Percentiles rank a stretch among this genome's conserved stretches.
Conservation (phyloP, 1,284 basidiomycete species). For the Naganishia albida region DNA sequence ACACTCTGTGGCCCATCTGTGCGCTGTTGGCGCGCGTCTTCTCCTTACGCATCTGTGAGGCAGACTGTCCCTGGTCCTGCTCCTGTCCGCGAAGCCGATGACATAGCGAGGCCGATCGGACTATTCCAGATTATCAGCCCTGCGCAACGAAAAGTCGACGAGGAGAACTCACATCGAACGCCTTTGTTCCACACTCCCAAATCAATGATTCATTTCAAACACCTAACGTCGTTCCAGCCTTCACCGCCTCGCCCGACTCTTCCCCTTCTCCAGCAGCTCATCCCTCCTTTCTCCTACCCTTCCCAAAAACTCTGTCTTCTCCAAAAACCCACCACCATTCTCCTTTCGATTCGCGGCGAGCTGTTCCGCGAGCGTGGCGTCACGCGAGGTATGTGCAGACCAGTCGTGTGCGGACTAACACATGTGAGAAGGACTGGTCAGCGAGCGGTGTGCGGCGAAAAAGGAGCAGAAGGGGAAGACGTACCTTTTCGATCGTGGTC, state of each 20-base stretch:
- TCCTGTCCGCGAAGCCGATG: too few species aligned
- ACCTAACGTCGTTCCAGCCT: too few species aligned
- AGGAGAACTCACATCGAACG: too few species aligned
- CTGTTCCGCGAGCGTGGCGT: constrained; percentile 41
- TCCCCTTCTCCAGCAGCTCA: not conserved
- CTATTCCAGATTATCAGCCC: too few species aligned
- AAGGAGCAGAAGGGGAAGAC: constrained; percentile 20
- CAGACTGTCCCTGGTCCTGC: too few species aligned
- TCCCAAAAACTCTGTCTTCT: constrained; percentile 50
- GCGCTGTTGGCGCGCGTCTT: too few species aligned
- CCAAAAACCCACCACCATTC: constrained; percentile 46
- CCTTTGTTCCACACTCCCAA: too few species aligned
- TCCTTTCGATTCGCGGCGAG: constrained; percentile 46
- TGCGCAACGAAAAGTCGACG: too few species aligned
- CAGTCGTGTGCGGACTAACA: constrained; percentile 51
- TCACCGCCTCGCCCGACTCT: not conserved
- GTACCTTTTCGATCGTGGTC: constrained; percentile 53
- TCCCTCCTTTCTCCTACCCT: constrained; percentile 46
- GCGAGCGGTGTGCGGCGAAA: not conserved
- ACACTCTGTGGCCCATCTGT: too few species aligned
- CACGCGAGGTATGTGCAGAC: constrained; percentile 44
- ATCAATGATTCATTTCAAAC: too few species aligned
- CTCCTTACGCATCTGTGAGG: too few species aligned
- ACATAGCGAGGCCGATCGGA: too few species aligned
- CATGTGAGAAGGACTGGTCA: not conserved